phyloP scores from a whole-genome alignment of 371 early-diverging fungal species.

The Dipsacomyces acuminosporus region DNA sequence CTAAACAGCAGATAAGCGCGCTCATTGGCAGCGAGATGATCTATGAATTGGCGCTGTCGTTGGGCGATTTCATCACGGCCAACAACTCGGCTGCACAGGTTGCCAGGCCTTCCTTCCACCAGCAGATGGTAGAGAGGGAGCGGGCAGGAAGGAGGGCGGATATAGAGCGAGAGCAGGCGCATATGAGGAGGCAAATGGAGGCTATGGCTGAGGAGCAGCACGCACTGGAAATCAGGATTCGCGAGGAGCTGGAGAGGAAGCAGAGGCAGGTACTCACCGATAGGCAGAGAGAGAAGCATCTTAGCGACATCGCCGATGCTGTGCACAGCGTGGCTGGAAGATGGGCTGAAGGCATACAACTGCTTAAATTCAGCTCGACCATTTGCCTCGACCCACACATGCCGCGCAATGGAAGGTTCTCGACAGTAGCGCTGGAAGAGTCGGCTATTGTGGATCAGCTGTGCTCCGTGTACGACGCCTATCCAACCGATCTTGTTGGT shows the following conservation, averaged over 20 bases:
- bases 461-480: slow-evolving; percentile 41
- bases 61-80: slow-evolving; percentile 61
- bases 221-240: slow-evolving; percentile 32
- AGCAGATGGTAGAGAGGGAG: slow-evolving; percentile 52
- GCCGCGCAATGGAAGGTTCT: slow-evolving; percentile 22
- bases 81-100: slow-evolving; percentile 52
- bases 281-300: slow-evolving; percentile 20
- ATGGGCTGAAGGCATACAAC: slow-evolving; percentile 42
- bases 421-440: slow-evolving; percentile 41
- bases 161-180: slow-evolving; percentile 54
- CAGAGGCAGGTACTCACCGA: slow-evolving; percentile 36
- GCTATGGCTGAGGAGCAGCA: slow-evolving; percentile 22
- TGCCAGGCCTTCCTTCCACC: slow-evolving; percentile 40
- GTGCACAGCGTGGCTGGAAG: slow-evolving; percentile 40
- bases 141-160: slow-evolving; percentile 58
- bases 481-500: slow-evolving; percentile 37
- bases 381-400: slow-evolving; percentile 17
- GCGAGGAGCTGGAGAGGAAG: slow-evolving; percentile 40
- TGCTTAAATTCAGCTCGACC: slow-evolving; percentile 22
- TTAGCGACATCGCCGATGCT: slow-evolving; percentile 39
- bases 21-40: slow-evolving; percentile 68
- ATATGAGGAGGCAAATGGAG: slow-evolving; percentile 7
- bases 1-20: slow-evolving; percentile 50
- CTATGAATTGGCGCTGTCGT: slow-evolving; percentile 61
- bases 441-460: slow-evolving; percentile 18